These are phyloP conservation scores for Acephala macrosclerotiorum DNA, from an alignment of 2,329 filamentous ascomycete genomes.

Conservation along the genomic window DNA sequence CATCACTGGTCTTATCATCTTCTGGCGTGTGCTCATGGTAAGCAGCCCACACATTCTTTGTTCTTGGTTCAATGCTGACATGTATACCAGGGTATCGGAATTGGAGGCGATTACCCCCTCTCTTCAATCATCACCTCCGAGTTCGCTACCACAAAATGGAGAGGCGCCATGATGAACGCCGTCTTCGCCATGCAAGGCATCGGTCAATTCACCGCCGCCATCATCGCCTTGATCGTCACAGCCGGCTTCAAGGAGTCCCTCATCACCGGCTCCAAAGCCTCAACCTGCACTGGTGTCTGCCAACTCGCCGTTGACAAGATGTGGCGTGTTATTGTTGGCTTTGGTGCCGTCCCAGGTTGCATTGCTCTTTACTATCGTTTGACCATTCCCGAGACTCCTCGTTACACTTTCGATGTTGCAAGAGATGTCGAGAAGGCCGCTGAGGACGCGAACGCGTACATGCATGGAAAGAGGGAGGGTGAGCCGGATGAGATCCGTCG, in stretches of 20 bases:
- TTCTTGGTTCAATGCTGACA: slow-evolving; percentile 28
- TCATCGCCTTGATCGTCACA: slow-evolving; percentile 79
- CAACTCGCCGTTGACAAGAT: slow-evolving; percentile 82
- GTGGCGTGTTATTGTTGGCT: slow-evolving; percentile 84
- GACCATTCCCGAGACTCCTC: slow-evolving; percentile 86
- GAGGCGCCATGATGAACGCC: slow-evolving; percentile 86
- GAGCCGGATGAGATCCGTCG: slow-evolving; percentile 71
- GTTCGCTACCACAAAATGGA: slow-evolving; percentile 85
- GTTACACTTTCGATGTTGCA: slow-evolving; percentile 85
- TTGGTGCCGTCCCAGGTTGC: slow-evolving; percentile 80
- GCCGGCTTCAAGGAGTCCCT: slow-evolving; percentile 74
- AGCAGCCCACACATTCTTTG: slow-evolving; percentile 15
- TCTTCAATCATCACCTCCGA: slow-evolving; percentile 87
- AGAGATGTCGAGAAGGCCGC: slow-evolving; percentile 78
- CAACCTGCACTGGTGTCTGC: slow-evolving; percentile 69
- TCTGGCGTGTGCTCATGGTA: slow-evolving; percentile 80
- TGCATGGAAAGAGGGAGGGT: slow-evolving; percentile 68
- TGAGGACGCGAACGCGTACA: slow-evolving; percentile 78
- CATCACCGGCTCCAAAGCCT: slow-evolving; percentile 55
- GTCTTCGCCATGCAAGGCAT: slow-evolving; percentile 91
- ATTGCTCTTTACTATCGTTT: slow-evolving; percentile 84
- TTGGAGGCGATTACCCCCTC: slow-evolving; percentile 82
- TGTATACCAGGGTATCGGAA: slow-evolving; percentile 60
- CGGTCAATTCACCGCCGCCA: slow-evolving; percentile 77
- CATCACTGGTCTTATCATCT: slow-evolving; percentile 73